phyloP scores from a whole-genome alignment of 1,139 yeast genomes.

The Scheffersomyces segobiensis region DNA sequence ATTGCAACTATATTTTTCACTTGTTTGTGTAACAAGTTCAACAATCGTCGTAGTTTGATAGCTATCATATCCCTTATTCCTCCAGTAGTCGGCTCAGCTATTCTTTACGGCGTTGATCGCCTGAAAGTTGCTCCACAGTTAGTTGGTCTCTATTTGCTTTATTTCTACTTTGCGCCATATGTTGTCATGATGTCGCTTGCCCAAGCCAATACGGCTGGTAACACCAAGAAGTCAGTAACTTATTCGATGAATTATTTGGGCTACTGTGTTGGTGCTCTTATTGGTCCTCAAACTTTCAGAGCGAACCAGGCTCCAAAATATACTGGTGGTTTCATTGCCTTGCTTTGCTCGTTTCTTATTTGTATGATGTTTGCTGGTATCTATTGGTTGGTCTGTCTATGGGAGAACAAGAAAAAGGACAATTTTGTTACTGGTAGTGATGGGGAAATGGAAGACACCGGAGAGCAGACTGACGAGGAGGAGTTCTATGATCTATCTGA shows the following conservation, averaged over 20 bases:
- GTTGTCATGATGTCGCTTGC: slow-evolving; percentile 37
- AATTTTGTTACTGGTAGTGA: neutral
- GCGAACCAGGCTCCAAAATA: slow-evolving; percentile 23
- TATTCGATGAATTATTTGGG: slow-evolving; percentile 23
- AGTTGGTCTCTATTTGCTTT: slow-evolving; percentile 22
- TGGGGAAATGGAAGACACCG: slow-evolving; percentile 5
- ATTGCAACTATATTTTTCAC: slow-evolving; percentile 17
- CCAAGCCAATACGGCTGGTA: slow-evolving; percentile 38
- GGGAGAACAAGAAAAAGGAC: slow-evolving; percentile 20
- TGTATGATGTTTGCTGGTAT: slow-evolving; percentile 25
- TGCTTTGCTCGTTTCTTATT: slow-evolving; percentile 18
- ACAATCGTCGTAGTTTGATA: slow-evolving; percentile 15
- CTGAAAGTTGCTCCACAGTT: slow-evolving; percentile 30
- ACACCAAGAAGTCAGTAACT: slow-evolving; percentile 29
- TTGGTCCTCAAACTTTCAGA: slow-evolving; percentile 42
- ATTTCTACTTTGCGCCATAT: slow-evolving; percentile 23
- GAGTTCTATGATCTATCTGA: slow-evolving; percentile 30
- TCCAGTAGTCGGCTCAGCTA: slow-evolving; percentile 20
- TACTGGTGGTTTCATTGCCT: slow-evolving; percentile 23
- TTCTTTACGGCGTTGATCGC: slow-evolving; percentile 16
- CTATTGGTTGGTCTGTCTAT: slow-evolving; percentile 26
- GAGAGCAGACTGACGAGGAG: neutral
- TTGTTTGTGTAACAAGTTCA: slow-evolving; percentile 16
- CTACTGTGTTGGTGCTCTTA: slow-evolving; percentile 35
- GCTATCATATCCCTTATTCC: slow-evolving; percentile 14